Conservation (phyloP, 177 flowering plant species). For the Tripterygium wilfordii region DNA sequence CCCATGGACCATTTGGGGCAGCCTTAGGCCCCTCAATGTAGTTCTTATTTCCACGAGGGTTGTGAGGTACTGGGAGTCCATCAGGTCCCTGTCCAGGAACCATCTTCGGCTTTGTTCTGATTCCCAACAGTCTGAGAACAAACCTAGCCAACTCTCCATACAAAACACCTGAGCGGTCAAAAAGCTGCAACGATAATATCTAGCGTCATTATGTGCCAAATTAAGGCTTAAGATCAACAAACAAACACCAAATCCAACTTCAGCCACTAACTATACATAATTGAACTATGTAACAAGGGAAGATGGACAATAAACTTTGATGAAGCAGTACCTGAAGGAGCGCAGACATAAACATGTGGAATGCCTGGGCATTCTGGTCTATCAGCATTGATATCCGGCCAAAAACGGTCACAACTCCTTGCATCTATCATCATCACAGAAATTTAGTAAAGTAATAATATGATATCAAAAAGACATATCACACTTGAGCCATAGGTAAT, state of each 20-base stretch:
- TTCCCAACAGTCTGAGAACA: conserved; percentile 72
- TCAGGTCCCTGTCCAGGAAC: conserved; percentile 38
- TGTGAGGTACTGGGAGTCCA: conserved; percentile 21
- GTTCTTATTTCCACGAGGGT: conserved; percentile 29
- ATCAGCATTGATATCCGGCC: conserved; percentile 76
- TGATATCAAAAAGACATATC: too few species aligned
- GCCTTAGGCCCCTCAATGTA: conserved; percentile 49
- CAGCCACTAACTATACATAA: neutral
- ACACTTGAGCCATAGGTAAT: too few species aligned
- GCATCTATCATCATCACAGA: conserved; percentile 65
- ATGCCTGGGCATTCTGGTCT: conserved; percentile 91
- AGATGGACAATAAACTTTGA: neutral
- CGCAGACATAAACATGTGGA: conserved; percentile 91
- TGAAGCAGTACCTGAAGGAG: conserved; percentile 72
- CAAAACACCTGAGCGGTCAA: conserved; percentile 81
- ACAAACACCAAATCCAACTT: neutral
- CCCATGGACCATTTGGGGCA: conserved; percentile 51
- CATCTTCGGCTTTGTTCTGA: conserved; percentile 59
- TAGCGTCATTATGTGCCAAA: neutral
- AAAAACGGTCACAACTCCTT: conserved; percentile 78
- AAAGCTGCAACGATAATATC: conserved; percentile 46
- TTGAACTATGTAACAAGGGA: neutral
- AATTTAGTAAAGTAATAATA: too few species aligned
- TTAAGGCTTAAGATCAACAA: neutral
- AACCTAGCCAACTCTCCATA: conserved; percentile 95